phyloP scores from a whole-genome alignment of 2,329 filamentous ascomycete species.

The Alternaria arborescens region DNA sequence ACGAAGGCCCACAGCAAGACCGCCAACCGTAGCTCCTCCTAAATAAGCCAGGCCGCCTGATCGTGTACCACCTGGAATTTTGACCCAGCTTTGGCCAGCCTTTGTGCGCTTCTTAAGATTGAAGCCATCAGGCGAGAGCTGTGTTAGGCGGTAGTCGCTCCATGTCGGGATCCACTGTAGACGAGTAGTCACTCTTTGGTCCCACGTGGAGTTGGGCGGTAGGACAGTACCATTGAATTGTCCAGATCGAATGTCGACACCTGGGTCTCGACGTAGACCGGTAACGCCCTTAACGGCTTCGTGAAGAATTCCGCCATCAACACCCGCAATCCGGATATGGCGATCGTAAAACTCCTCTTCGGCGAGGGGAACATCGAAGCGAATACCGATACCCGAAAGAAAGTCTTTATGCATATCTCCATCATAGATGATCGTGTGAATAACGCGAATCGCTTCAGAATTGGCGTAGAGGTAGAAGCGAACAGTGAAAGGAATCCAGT shows the following conservation, averaged over 20 bases:
- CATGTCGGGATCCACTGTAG: constrained; percentile 67
- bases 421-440: constrained; percentile 67
- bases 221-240: constrained; percentile 61
- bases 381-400: constrained; percentile 63
- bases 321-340: constrained; percentile 65
- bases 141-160: constrained; percentile 65
- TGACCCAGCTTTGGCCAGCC: constrained; percentile 65
- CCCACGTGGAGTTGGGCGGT: constrained; percentile 56
- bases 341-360: constrained; percentile 65
- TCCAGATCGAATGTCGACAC: constrained; percentile 57
- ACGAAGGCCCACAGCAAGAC: constrained; percentile 65
- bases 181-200: constrained; percentile 55
- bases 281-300: constrained; percentile 69
- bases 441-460: constrained; percentile 63
- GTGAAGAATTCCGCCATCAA: constrained; percentile 63
- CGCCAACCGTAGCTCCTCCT: constrained; percentile 65
- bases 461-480: constrained; percentile 68
- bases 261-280: constrained; percentile 66
- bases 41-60: constrained; percentile 67
- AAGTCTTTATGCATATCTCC: constrained; percentile 61
- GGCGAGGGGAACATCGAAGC: constrained; percentile 64
- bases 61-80: constrained; percentile 64
- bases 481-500: constrained; percentile 64
- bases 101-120: constrained; percentile 68
- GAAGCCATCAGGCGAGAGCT: constrained; percentile 69